phyloP scores from a whole-genome alignment of 192 early-diverging fungal species.

The Mortierella hygrophila region DNA sequence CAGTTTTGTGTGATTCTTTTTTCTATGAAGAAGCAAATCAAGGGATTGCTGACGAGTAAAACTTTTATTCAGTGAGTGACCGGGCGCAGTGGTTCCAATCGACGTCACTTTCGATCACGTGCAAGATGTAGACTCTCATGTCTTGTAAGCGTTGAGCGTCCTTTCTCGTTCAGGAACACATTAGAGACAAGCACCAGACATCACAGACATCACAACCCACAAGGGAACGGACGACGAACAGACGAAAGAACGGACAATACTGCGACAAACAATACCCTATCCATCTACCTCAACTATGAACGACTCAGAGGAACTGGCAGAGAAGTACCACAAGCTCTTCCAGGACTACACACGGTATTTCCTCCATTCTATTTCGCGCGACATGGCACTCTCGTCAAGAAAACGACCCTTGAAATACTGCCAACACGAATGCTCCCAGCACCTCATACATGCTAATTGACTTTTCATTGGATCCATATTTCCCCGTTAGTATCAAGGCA shows the following conservation, averaged over 20 bases:
- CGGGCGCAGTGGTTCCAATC: neutral
- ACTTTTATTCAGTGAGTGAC: neutral
- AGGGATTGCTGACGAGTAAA: neutral
- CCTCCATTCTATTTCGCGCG: neutral
- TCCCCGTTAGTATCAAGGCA: conserved; percentile 63
- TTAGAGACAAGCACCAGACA: neutral
- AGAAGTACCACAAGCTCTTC: conserved; percentile 69
- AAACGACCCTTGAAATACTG: neutral
- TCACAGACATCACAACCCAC: too few species aligned
- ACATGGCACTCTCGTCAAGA: neutral
- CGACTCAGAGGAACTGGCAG: conserved; percentile 65
- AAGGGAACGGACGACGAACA: neutral
- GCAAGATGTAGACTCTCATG: neutral
- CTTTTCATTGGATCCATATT: neutral
- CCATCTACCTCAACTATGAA: conserved; percentile 22
- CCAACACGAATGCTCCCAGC: neutral
- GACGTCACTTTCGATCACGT: conserved; percentile 3
- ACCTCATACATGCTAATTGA: neutral
- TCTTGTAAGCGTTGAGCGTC: neutral
- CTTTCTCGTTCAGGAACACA: neutral
- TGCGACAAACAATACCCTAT: neutral
- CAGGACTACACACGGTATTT: conserved; percentile 68
- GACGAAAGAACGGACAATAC: neutral
- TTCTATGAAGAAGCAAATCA: conserved; percentile 18
- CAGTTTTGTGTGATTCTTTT: conserved; percentile 55